phyloP scores from a whole-genome alignment of 1,284 basidiomycete species.

The Pseudozyma tsukubaensis region DNA sequence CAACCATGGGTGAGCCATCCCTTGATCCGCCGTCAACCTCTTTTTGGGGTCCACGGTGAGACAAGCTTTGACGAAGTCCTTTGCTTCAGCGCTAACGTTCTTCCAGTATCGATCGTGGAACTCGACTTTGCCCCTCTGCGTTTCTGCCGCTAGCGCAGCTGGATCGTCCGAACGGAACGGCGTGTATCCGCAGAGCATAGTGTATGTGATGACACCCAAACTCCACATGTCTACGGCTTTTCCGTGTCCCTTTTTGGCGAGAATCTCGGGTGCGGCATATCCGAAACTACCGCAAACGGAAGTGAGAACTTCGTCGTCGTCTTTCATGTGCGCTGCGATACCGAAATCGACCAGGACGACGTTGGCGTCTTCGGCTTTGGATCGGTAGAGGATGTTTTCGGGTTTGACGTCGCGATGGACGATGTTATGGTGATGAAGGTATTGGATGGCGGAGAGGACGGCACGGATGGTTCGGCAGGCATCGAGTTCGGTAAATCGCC shows the following conservation, averaged over 20 bases:
- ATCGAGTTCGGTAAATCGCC: constrained; percentile 68
- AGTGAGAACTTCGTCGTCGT: constrained; percentile 79
- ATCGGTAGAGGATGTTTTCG: constrained; percentile 92
- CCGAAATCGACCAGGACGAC: constrained; percentile 81
- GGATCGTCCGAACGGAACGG: constrained; percentile 90
- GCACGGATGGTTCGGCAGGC: constrained; percentile 64
- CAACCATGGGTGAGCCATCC: constrained; percentile 74
- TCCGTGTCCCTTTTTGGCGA: constrained; percentile 84
- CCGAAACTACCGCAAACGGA: constrained; percentile 90
- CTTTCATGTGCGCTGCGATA: constrained; percentile 71
- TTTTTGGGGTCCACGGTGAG: constrained; percentile 79
- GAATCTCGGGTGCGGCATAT: constrained; percentile 88
- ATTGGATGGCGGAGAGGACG: constrained; percentile 62
- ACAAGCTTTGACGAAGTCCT: constrained; percentile 82
- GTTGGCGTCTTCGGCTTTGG: constrained; percentile 74
- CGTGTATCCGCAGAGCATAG: constrained; percentile 68
- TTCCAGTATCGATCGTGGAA: constrained; percentile 91
- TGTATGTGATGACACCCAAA: constrained; percentile 90
- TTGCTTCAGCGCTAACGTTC: constrained; percentile 82
- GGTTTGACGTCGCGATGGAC: constrained; percentile 71
- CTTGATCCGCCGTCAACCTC: constrained; percentile 81
- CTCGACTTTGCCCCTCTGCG: constrained; percentile 82
- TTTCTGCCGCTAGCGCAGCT: constrained; percentile 82
- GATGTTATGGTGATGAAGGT: constrained; percentile 66
- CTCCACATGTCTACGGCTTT: constrained; percentile 95